Base-by-base conservation (phyloP, 1,284 basidiomycete genomes). In the Ceratobasidium sp. region DNA sequence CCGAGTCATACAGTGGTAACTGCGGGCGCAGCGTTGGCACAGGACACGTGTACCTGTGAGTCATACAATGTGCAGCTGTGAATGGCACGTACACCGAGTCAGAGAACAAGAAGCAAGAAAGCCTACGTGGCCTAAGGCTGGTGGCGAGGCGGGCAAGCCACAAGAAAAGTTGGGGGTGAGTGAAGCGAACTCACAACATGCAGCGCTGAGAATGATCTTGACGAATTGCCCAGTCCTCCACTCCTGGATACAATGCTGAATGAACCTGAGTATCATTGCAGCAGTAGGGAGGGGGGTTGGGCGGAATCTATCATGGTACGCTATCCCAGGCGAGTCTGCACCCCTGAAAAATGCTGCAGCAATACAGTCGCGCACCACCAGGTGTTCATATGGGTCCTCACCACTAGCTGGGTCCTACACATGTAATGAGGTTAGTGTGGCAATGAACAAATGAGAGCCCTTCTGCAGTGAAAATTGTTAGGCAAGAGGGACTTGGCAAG, bases 211-310 rank as follows among this genome's bases (percentile, higher is more conserved):
- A 3, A 44, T 40, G 14, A 28, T 3, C n/a, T 14, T 9, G 9
- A 28, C 18, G 25, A 21, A 30, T 3, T 16, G n/a, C n/a, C 60
- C n/a, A 11, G 60, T 16, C 30, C 30, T 6, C 30, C 30, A 33
- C 30, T 33, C 30, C 30, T 33, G 30, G 30, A 33, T 6, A 33
- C 40, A 46, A 46, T 62, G 60, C 46, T 62, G 60, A 38, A 62
- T 44, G n/a, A 30, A 14, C 9, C 40, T 62, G 60, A 62, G 38
- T 16, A 62, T 46, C 16, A 30, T 46, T 25, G 60, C 60, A 62
- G 46, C 12, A 3, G 60, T 18, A 8, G 60, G 60, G 38, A 62
- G 38, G 0, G 60, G 60, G 9, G 46, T 42, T 1, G 38, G 60
- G 16, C 40, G 40, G 42, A 62, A 62, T 28, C 25, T 42, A 12